Evolutionary conservation across 1,284 basidiomycete genomes (phyloP).

Genomic region (Stygiomarasmius scandens): DNA sequence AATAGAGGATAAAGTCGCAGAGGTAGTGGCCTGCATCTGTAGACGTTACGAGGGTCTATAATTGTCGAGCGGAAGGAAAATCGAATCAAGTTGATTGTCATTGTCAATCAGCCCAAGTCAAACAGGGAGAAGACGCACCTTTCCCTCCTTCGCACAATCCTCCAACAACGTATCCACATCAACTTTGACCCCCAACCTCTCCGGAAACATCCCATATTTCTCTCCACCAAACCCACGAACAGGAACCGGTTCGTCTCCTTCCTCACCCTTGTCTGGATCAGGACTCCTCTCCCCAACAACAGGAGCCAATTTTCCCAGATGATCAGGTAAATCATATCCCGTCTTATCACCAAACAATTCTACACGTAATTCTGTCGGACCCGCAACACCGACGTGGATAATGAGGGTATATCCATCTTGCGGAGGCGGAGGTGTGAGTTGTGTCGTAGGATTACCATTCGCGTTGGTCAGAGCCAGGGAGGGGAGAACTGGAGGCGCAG

Average conservation of each 20-base stretch:
- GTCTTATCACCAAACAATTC: conserved; percentile 68
- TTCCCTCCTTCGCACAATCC: not conserved
- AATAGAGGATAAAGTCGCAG: conserved; percentile 76
- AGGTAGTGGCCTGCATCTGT: conserved; percentile 76
- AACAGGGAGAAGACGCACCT: not conserved
- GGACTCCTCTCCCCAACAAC: not conserved
- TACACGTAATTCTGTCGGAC: conserved; percentile 62
- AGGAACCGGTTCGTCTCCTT: not conserved
- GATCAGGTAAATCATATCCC: conserved; percentile 72
- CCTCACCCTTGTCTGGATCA: no score
- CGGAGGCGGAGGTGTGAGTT: no score
- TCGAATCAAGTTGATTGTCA: no score
- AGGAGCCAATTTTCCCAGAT: conserved; percentile 40
- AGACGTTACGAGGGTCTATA: conserved; percentile 66
- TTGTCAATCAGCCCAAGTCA: no score
- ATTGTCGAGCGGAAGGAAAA: no score
- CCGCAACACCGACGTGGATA: conserved; percentile 71
- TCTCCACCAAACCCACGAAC: not conserved
- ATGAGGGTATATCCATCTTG: conserved; percentile 68
- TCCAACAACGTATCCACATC: not conserved
- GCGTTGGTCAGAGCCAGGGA: conserved; percentile 27
- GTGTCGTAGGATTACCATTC: conserved; percentile 35
- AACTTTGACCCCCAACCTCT: not conserved
- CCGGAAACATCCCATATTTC: not conserved
- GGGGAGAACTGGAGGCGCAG: conserved; percentile 61